Evolutionary conservation across 176 grass and related monocot genomes (phyloP).

Genomic region (barley (Hordeum vulgare)): MorexV3_pseudomolecules_assembly NC_058522.1:95435481-95435980

Average conservation of each 20-base stretch:
- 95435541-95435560: conserved; percentile 88
- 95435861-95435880: not conserved
- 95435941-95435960: not conserved
- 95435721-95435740: conserved; percentile 74
- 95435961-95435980: not conserved
- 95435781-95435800: conserved; percentile 64
- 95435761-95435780: conserved; percentile 88
- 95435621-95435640: conserved; percentile 97
- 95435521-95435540: conserved; percentile 86
- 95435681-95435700: conserved; percentile 75
- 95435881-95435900: not conserved
- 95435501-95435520: conserved; percentile 96
- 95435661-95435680: conserved; percentile 91
- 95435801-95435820: conserved; percentile 93
- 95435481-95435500: conserved; percentile 80
- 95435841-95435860: conserved; percentile 47
- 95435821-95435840: conserved; percentile 90
- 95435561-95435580: conserved; percentile 88
- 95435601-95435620: conserved; percentile 90
- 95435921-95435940: not conserved
- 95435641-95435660: conserved; percentile 93
- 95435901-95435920: not conserved
- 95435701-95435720: conserved; percentile 81
- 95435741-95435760: conserved; percentile 93
- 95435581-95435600: conserved; percentile 81